Base-by-base conservation (phyloP, 305 asterid species). In the Fraxinus floribunda region DNA sequence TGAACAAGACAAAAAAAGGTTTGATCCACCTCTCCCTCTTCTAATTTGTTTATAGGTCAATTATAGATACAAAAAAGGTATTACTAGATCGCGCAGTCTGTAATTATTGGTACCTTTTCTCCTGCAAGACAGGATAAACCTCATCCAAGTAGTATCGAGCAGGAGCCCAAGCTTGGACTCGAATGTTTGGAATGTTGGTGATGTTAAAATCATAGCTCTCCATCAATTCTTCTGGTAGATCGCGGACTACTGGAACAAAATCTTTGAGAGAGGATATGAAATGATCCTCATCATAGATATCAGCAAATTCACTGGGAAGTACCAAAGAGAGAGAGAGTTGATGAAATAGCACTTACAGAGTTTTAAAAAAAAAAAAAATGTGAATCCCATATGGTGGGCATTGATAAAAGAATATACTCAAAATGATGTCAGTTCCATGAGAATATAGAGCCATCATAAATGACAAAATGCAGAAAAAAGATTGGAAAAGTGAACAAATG, bases 161-260 rank as follows among this genome's bases (percentile, higher is more conserved):
- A 10, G 98, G 83, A 38, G 98, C 91, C 98, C 98, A 95, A 82
- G 98, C 97, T 75, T 88, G 92, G 80, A 92, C 90, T 81, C 89
- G 89, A 44, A 91, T 52, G 83, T 83, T 90, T 6, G 94, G 95
- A 80, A 95, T 88, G 78, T 91, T 89, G 85, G 87, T 93, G 83
- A 92, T 90, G 90, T 94, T 92, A 80, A 76, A 86, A 75, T 92
- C 90, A 81, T 92, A 93, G 80, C 85, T 86, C 81, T 88, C 94
- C 94, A 90, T 91, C 76, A 93, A 44, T 80, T 92, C 95, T 7
- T 88, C 84, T 1, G 98, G 98, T 0, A 93, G 88, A 83, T 91
- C 90, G 18, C 52, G 91, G 46, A 93, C 97, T 83, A 95, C 95
- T 8, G 79, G 83, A 44, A 93, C 89, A 75, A 81, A 86, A 78